These are phyloP conservation scores for Venturia effusa DNA, from an alignment of 2,329 filamentous ascomycete species.

Conservation along the genomic window DNA sequence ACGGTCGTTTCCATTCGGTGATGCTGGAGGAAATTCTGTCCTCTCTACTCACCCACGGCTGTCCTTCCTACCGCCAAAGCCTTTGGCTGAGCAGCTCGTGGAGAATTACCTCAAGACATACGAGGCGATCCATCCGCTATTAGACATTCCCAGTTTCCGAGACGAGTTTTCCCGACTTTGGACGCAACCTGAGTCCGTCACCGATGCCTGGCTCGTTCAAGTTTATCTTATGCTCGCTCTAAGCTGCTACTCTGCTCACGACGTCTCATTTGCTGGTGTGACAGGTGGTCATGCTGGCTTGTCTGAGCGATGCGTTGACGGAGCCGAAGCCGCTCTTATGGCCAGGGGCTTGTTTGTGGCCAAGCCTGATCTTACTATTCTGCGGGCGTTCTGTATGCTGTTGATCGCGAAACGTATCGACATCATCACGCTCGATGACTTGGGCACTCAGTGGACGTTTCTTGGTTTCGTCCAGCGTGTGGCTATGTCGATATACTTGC, in stretches of 20 bases:
- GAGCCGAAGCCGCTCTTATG: conserved; percentile 4
- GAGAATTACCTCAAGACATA: conserved; percentile 8
- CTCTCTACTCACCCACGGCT: conserved; percentile 2
- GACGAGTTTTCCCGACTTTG: background rate
- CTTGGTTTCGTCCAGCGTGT: conserved; percentile 6
- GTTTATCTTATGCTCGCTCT: conserved; percentile 11
- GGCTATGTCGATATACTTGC: conserved; percentile 6
- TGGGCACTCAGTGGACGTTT: conserved; percentile 1
- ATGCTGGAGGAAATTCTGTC: background rate
- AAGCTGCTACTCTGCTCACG: background rate
- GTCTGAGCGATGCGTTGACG: conserved; percentile 7
- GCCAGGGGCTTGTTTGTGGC: background rate
- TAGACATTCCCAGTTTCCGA: background rate
- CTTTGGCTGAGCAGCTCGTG: background rate
- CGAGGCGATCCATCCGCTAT: conserved; percentile 1
- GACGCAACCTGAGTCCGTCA: background rate
- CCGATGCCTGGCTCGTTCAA: conserved; percentile 9
- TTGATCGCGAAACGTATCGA: conserved; percentile 3
- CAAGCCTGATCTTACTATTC: conserved; percentile 7
- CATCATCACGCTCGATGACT: conserved; percentile 8
- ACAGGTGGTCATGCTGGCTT: conserved; percentile 1
- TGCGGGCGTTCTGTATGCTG: conserved; percentile 9
- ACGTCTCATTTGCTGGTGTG: background rate
- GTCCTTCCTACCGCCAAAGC: conserved; percentile 8
- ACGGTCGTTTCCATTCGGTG: conserved; percentile 2